These are phyloP conservation scores for Russula dissimulans DNA, from an alignment of 768 basidiomycete genomes.

Conservation along the genomic window DNA sequence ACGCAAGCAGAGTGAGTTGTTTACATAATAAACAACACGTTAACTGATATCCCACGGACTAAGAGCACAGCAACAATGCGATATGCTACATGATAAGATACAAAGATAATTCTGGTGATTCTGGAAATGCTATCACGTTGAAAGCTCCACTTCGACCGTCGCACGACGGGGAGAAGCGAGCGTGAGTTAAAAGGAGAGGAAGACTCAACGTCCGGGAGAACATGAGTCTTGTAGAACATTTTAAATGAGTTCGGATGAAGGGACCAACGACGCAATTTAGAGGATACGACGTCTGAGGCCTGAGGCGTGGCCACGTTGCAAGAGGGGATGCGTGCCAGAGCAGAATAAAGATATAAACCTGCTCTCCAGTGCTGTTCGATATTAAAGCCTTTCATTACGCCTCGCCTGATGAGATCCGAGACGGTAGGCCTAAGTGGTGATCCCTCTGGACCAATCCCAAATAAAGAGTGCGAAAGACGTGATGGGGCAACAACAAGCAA, in stretches of 20 bases:
- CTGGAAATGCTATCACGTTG: constrained; percentile 54
- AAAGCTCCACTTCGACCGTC: constrained; percentile 62
- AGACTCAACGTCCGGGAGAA: constrained; percentile 57
- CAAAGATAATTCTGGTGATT: background rate
- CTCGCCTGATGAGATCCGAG: constrained; percentile 56
- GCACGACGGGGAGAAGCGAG: constrained; percentile 52
- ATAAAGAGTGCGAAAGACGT: constrained; percentile 55
- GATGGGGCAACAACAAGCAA: constrained; percentile 57
- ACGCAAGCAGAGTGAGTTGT: no score
- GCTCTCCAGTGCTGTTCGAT: constrained; percentile 59
- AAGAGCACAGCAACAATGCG: no score
- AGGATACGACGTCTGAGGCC: constrained; percentile 42
- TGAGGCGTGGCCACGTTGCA: constrained; percentile 47
- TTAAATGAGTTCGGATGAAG: constrained; percentile 31
- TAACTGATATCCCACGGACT: no score
- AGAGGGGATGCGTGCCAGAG: constrained; percentile 38
- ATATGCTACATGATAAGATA: no score
- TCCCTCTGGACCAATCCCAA: constrained; percentile 48
- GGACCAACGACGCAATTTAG: constrained; percentile 43
- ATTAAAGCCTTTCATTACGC: constrained; percentile 59
- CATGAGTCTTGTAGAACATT: constrained; percentile 39
- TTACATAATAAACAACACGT: no score
- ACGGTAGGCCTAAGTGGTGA: constrained; percentile 53
- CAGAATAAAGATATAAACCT: constrained; percentile 57
- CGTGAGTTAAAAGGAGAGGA: constrained; percentile 49